A percentile compares a stretch with the other conserved stretches of the same genome.
phyloP scores from a whole-genome alignment of 352 stramenopile species.

The Globisporangium nagaii region DNA sequence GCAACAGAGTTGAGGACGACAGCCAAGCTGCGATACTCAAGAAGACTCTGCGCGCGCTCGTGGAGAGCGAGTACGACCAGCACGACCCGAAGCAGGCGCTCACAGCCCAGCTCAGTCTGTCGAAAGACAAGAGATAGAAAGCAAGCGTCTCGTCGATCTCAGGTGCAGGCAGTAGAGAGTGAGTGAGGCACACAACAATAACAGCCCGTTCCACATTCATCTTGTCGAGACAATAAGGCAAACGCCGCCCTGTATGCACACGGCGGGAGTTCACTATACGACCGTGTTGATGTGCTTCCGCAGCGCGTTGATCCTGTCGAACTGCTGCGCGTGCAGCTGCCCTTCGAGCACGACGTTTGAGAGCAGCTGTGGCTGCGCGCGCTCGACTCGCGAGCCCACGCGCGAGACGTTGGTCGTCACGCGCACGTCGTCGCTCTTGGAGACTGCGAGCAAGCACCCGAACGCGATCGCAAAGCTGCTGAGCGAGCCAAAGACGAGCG shows the following conservation, averaged over 20 bases:
- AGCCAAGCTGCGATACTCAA: not conserved
- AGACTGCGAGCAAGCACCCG: constrained; percentile 24
- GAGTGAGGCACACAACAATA: too few species aligned
- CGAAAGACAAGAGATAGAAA: too few species aligned
- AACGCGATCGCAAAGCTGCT: constrained; percentile 36
- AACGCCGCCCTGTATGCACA: too few species aligned
- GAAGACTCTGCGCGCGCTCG: too few species aligned
- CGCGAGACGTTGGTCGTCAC: constrained; percentile 3
- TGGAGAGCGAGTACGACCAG: not conserved
- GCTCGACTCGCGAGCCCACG: not conserved
- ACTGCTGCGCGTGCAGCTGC: constrained; percentile 32
- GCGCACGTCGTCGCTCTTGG: constrained; percentile 19
- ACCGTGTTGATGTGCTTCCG: constrained; percentile 33
- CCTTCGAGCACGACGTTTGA: constrained; percentile 32
- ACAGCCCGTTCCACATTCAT: too few species aligned
- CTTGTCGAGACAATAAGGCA: too few species aligned
- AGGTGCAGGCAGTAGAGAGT: too few species aligned
- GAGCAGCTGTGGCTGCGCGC: not conserved
- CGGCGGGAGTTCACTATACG: too few species aligned
- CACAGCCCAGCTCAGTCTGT: too few species aligned
- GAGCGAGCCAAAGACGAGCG: constrained; percentile 33
- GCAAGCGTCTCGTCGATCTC: too few species aligned
- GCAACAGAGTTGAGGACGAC: not conserved
- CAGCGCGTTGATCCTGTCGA: constrained; percentile 23
- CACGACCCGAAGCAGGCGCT: constrained; percentile 11